phyloP scores from a whole-genome alignment of 1,284 basidiomycete genomes.

The Naganishia albida region DNA sequence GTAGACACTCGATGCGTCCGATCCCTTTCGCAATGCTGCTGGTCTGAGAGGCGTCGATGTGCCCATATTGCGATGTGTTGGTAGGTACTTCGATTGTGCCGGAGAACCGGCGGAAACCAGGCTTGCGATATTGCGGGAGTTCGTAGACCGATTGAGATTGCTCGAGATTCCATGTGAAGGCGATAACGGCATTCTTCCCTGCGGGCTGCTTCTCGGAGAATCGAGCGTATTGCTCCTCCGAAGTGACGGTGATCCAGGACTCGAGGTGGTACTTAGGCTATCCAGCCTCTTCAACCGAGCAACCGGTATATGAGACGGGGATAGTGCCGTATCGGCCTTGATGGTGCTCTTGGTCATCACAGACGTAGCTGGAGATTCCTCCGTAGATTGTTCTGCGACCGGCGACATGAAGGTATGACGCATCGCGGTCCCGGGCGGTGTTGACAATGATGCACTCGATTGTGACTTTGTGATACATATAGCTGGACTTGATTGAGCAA shows the following conservation, averaged over 20 bases:
- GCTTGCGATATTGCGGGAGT: constrained; percentile 27
- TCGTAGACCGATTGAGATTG: constrained; percentile 29
- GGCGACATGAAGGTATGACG: constrained; percentile 28
- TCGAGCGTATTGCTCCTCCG: constrained; percentile 27
- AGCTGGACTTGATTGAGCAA: not conserved
- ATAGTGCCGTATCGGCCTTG: not conserved
- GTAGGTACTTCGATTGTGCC: not conserved
- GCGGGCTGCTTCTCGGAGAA: constrained; percentile 12
- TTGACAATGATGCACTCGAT: constrained; percentile 11
- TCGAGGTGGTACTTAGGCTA: constrained; percentile 5
- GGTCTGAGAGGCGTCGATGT: constrained; percentile 14
- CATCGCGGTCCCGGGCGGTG: constrained; percentile 2
- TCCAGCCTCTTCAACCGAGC: constrained; percentile 20
- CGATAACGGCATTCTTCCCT: not conserved
- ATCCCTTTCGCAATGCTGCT: not conserved
- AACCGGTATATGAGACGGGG: constrained; percentile 22
- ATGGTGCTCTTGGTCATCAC: constrained; percentile 2
- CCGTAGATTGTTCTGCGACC: constrained; percentile 15
- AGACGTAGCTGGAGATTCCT: constrained; percentile 1
- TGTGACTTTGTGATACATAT: constrained; percentile 7
- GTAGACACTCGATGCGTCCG: constrained; percentile 6
- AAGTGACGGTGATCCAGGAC: constrained; percentile 12
- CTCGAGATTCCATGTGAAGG: constrained; percentile 5
- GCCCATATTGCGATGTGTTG: not conserved
- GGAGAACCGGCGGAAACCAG: constrained; percentile 11